Conservation (phyloP, 108 stramenopile species). For the Cyclotella atomus region DNA sequence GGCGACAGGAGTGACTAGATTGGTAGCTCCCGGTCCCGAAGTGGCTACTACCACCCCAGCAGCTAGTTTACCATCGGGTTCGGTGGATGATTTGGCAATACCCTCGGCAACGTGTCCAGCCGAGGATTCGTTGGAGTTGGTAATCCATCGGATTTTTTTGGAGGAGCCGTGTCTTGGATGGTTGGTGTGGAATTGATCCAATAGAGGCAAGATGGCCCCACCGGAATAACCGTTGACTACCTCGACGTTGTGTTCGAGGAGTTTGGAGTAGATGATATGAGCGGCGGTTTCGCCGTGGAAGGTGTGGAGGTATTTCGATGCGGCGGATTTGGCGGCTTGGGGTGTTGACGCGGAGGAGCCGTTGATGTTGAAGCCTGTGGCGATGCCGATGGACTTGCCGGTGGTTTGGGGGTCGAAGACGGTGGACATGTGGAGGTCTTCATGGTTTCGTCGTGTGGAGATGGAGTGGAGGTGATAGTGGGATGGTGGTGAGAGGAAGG, state of each 20-base stretch:
- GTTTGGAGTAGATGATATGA: slow-evolving; percentile 83
- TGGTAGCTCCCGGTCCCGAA: slow-evolving; percentile 93
- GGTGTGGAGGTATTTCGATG: slow-evolving; percentile 43
- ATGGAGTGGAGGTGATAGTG: background rate
- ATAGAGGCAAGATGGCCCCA: slow-evolving; percentile 88
- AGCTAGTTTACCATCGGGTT: slow-evolving; percentile 64
- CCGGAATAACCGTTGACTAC: slow-evolving; percentile 94
- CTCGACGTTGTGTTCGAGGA: slow-evolving; percentile 77
- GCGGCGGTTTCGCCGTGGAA: slow-evolving; percentile 80
- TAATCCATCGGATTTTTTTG: slow-evolving; percentile 85
- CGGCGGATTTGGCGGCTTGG: slow-evolving; percentile 43
- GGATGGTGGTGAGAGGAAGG: slow-evolving; percentile 5
- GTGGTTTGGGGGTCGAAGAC: slow-evolving; percentile 42
- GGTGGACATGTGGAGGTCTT: slow-evolving; percentile 29
- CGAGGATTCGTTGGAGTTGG: slow-evolving; percentile 85
- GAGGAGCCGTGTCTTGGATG: slow-evolving; percentile 76
- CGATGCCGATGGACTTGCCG: slow-evolving; percentile 46
- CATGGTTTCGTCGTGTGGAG: background rate
- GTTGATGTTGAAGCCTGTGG: slow-evolving; percentile 41
- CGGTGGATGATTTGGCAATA: slow-evolving; percentile 82
- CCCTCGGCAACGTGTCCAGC: slow-evolving; percentile 92
- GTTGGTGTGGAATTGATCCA: slow-evolving; percentile 86
- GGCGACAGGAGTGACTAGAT: slow-evolving; percentile 87
- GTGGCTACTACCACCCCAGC: slow-evolving; percentile 90
- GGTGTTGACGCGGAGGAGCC: slow-evolving; percentile 30